phyloP scores from a whole-genome alignment of 2,329 filamentous ascomycete genomes.

The Hypoxylon sp. region DNA sequence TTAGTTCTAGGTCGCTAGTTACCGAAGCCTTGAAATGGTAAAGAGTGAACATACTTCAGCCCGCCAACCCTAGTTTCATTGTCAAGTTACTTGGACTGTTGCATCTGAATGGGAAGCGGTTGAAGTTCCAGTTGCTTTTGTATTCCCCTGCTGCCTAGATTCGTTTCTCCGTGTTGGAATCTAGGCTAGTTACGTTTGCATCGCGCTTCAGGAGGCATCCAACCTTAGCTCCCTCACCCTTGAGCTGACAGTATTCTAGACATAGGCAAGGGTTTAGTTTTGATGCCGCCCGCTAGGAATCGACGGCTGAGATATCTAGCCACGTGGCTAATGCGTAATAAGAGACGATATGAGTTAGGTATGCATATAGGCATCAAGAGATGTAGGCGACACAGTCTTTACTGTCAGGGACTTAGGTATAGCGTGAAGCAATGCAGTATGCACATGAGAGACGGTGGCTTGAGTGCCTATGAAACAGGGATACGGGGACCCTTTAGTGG shows the following conservation, averaged over 20 bases:
- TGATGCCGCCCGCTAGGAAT: not conserved
- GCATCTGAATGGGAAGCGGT: not conserved
- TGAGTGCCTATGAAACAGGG: too few species aligned
- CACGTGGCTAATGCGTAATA: conserved; percentile 1
- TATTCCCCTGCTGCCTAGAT: conserved; percentile 31
- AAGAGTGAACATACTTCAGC: not conserved
- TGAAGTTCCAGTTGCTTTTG: conserved; percentile 8
- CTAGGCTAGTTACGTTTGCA: conserved; percentile 1
- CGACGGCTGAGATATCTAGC: not conserved
- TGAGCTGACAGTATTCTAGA: not conserved
- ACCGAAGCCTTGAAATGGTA: not conserved
- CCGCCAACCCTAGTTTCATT: not conserved
- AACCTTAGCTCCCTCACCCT: not conserved
- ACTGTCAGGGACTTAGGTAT: not conserved
- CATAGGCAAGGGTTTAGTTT: not conserved
- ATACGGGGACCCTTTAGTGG: too few species aligned
- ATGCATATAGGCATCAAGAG: conserved; percentile 4
- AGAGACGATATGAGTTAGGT: not conserved
- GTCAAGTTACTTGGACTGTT: not conserved
- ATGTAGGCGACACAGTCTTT: not conserved
- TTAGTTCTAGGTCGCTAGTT: not conserved
- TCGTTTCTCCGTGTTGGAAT: conserved; percentile 1
- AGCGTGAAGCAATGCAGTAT: too few species aligned
- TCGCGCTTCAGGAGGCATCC: not conserved
- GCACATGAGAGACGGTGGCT: too few species aligned